These are phyloP conservation scores for Lichtheimia ramosa DNA, from an alignment of 371 early-diverging fungal genomes.

Conservation along the genomic window DNA sequence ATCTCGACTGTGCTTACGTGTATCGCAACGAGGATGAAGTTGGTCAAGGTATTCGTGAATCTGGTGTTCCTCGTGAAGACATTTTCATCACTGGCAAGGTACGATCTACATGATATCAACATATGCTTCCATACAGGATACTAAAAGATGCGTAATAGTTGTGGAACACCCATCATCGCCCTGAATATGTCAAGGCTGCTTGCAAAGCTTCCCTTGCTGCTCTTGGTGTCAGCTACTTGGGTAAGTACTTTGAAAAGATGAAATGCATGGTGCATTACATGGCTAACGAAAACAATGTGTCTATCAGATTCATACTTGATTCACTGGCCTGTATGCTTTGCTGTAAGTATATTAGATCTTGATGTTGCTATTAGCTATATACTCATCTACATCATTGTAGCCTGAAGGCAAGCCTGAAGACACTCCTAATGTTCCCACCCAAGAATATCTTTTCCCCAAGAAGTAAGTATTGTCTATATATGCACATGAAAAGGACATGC, in stretches of 20 bases:
- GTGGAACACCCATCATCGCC: conserved; percentile 82
- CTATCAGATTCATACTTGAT: conserved; percentile 81
- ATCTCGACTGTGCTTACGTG: conserved; percentile 73
- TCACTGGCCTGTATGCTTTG: conserved; percentile 63
- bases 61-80: conserved; percentile 63
- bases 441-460: conserved; percentile 33
- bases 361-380: not conserved
- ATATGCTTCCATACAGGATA: no score
- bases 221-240: conserved; percentile 77
- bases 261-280: not conserved
- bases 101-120: not conserved
- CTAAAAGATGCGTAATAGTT: conserved; percentile 36
- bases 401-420: conserved; percentile 32
- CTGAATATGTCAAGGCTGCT: conserved; percentile 67
- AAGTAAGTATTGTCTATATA: conserved; percentile 19
- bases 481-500: not conserved
- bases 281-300: not conserved
- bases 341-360: conserved; percentile 14
- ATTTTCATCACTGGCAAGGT: conserved; percentile 87
- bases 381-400: conserved; percentile 7
- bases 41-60: conserved; percentile 69
- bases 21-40: conserved; percentile 88
- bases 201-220: conserved; percentile 69
- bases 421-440: conserved; percentile 31
- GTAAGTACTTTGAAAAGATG: not conserved